Conservation (phyloP, 768 basidiomycete genomes). For the Mrakia blollopis region DNA sequence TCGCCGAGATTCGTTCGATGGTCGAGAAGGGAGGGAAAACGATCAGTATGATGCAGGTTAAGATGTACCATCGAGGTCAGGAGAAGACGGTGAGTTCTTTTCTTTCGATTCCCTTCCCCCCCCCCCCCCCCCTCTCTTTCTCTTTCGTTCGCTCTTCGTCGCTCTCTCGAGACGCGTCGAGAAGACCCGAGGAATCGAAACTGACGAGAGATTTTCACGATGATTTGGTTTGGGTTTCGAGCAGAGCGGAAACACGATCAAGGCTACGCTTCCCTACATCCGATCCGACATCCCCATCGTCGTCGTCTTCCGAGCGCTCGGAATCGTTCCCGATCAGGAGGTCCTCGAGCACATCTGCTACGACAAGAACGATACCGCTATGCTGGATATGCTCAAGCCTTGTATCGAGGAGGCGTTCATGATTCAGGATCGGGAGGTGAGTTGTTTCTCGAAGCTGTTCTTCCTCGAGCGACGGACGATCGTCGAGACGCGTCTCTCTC, state of each 20-base stretch:
- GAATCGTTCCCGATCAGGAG: conserved; percentile 94
- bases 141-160: no score
- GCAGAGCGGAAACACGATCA: conserved; percentile 85
- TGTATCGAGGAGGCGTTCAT: conserved; percentile 98
- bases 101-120: not conserved
- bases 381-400: conserved; percentile 97
- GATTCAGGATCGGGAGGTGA: conserved; percentile 90
- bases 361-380: conserved; percentile 89
- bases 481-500: not conserved
- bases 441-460: not conserved
- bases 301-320: conserved; percentile 96
- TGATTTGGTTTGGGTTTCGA: not conserved
- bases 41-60: conserved; percentile 94
- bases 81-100: conserved; percentile 82
- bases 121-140: not conserved
- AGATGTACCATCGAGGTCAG: conserved; percentile 87
- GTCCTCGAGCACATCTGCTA: conserved; percentile 98
- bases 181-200: not conserved
- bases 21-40: conserved; percentile 98
- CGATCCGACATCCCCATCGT: conserved; percentile 97
- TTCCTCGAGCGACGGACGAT: no score
- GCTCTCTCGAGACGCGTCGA: not conserved
- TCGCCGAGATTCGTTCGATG: conserved; percentile 94
- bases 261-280: conserved; percentile 95
- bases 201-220: no score